Base-by-base conservation (phyloP, 805 yeast genomes). In the Yarrowia osloensis region DNA sequence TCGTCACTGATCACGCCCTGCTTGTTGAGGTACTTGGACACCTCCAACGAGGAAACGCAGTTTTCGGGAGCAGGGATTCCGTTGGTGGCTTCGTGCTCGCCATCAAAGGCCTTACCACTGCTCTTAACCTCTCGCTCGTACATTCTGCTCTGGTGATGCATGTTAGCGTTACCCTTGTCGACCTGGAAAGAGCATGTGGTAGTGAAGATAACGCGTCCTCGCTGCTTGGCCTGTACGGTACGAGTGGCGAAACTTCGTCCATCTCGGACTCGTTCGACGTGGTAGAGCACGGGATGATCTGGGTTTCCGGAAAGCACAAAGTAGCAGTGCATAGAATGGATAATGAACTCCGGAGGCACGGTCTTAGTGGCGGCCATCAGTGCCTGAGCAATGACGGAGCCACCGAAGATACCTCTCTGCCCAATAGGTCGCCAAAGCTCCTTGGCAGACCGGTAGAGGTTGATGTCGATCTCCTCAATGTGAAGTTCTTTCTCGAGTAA, bases 161-260 rank as follows among this genome's bases (percentile, higher is more conserved):
- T 61, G 54, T 61, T 46, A 3, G 19, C 31, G 44, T 61, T 61
- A 21, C 66, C 54, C 54, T 46, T 61, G 33, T 70, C 72, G 5
- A 77, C 72, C 67, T 81, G 79, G 68, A 86, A 77, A 6, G 85
- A 77, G 17, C 86, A 79, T 57, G 82, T 78, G 1, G 88, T 84
- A 4, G 81, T 80, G 71, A 82, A 86, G 12, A 84, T 80, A 33
- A 85, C 70, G 31, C 76, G 75, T 13, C 81, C 85, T 29, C 81
- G 74, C 75, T 89, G 94, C 40, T 76, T 77, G 4, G 86, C 86
- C 47, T 77, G 75, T 7, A 89, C 84, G 61, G 83, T 82, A 54
- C 86, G 78, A 61, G 85, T 83, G 33, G 81, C 77, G 66, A 82
- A 82, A 66, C 81, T 81, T 46, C 80, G 83, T 7, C 86, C 88